Evolutionary conservation across 169 alveolate genomes (phyloP), one percentile per base, ranked within the genome.

Genomic region (Eimeria praecox): DNA sequence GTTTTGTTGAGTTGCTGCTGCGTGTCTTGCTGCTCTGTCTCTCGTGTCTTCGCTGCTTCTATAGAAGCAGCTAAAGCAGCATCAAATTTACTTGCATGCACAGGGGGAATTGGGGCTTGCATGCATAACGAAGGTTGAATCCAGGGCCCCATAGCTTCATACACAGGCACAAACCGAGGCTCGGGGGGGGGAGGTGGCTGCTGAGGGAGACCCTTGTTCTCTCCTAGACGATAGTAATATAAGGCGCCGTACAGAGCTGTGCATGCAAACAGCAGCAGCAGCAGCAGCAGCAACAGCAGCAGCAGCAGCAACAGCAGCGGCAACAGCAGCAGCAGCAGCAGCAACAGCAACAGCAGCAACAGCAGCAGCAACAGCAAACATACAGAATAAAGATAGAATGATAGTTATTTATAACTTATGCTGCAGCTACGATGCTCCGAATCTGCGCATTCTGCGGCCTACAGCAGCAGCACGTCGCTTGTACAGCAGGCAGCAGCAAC

Each of bases 181-280:
- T 82, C 96, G n/a, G 96, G 96, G 10, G 96, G 94, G 33, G 96
- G 96, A 20, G 96, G 96, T 24, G 96, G 94, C 85, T 64, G 66
- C 49, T 33, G 75, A 2, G 96, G 96, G 14, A 69, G 24, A 24
- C 44, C 56, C 71, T 64, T 62, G 69, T n/a, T 9, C 35, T 82
- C 91, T 35, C 94, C 94, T 8, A 86, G 80, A 6, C 96, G 93
- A 85, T 56, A 64, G 94, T 94, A 94, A 59, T 78, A 94, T 66
- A 94, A 64, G 0, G 87, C 80, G 44, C 96, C 96, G 42, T 94
- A 94, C 3, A 94, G 85, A 30, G 73, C 96, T 94, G 94, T 33
- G 44, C 44, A 35, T 33, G 49, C 95, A 62, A n/a, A 18, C 75
- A 24, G 14, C 93, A 75, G 77, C 40, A 80, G 49, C n/a, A 59